Base-by-base conservation (phyloP, 306 rosid genomes). In the Quercus berberidifolia region DNA sequence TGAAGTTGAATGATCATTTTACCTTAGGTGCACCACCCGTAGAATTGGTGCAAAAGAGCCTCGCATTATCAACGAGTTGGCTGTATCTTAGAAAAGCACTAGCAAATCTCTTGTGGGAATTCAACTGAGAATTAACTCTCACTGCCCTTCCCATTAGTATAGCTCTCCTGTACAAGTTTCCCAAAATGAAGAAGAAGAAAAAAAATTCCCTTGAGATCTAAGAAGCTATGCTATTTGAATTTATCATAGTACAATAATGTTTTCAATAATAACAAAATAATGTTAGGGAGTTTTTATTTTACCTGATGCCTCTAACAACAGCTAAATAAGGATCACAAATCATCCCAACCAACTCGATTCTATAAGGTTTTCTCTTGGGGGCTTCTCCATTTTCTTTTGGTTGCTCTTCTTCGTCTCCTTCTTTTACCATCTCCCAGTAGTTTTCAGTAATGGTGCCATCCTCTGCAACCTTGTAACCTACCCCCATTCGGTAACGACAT, bases 71-170 rank as follows among this genome's bases (percentile, higher is more conserved):
- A 74, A 96, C 98, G 59, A 96, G 91, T 46, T 84, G 67, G 80
- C 98, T 91, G 63, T 96, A 96, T 74, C 72, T 85, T 71, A 77
- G 81, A 83, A 93, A 93, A 18, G 92, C 90, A 67, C 82, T 85
- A 1, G 97, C 99, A 91, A 96, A 96, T 81, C 97, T 93, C 83
- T 89, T 92, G 89, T 96, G 99, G 74, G 99, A 96, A 77, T 83
- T 82, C 85, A 96, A 62, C 73, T 96, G 98, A 20, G 97, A 91
- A 76, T 87, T 91, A 35, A 93, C 94, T 80, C 98, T 90, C 76
- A 95, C 99, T 69, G 98, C 99, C 65, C 99, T 91, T 12, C 91
- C 83, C 51, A 89, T 74, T 86, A 89, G 81, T 76, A 95, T 85
- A 58, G 97, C 94, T 86, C 99, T 89, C 93, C 99, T 92, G 85